phyloP scores from a whole-genome alignment of 2,329 filamentous ascomycete genomes.

The Mariannaea sp. region DNA sequence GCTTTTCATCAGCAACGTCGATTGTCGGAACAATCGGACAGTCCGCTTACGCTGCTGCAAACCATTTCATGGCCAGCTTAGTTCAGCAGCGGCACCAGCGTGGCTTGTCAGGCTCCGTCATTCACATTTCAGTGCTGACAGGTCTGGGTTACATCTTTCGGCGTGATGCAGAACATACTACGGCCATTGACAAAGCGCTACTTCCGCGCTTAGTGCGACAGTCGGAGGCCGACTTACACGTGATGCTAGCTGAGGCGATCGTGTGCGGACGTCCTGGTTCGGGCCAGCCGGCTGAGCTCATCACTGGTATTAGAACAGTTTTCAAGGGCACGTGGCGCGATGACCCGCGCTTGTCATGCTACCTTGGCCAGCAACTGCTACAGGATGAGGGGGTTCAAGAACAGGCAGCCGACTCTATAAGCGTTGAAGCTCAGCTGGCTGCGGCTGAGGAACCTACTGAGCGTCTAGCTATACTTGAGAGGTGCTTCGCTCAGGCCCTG shows the following conservation, averaged over 20 bases:
- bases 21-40: conserved; percentile 47
- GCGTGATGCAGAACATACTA: background rate
- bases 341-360: no score
- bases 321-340: no score
- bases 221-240: conserved; percentile 40
- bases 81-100: conserved; percentile 33
- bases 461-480: no score
- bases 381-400: no score
- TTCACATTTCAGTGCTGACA: conserved; percentile 46
- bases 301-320: conserved; percentile 1
- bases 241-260: conserved; percentile 38
- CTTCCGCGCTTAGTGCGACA: no score
- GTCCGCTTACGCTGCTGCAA: conserved; percentile 45
- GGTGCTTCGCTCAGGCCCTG: no score
- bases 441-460: no score
- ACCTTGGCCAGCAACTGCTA: background rate
- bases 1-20: conserved; percentile 45
- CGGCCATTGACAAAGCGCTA: no score
- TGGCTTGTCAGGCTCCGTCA: conserved; percentile 44
- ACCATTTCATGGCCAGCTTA: conserved; percentile 44
- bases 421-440: no score
- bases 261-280: background rate
- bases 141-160: conserved; percentile 48
- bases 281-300: background rate
- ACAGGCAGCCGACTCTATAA: no score